phyloP scores from a whole-genome alignment of 2,329 filamentous ascomycete genomes.

The Xylariaceae sp. region DNA sequence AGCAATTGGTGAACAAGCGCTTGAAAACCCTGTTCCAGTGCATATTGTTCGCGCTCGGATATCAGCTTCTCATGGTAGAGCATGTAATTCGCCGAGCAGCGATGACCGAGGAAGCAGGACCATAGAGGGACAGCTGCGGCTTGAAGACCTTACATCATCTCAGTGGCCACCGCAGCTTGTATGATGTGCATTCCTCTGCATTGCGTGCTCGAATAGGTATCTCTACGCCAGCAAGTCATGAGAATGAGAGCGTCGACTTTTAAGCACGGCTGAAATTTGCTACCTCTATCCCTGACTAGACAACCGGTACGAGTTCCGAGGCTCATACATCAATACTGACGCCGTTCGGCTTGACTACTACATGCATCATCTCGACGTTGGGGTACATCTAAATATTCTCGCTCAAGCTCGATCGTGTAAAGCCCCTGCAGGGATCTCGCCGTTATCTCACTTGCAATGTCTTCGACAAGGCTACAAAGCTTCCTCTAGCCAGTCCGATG shows the following conservation, averaged over 20 bases:
- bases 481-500: not conserved
- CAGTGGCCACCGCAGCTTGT: not conserved
- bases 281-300: no score
- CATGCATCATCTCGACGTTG: not conserved
- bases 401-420: not conserved
- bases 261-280: not conserved
- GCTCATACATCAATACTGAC: not conserved
- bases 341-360: not conserved
- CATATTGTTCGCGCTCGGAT: not conserved
- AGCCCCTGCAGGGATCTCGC: not conserved
- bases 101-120: not conserved
- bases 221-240: not conserved
- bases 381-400: not conserved
- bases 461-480: not conserved
- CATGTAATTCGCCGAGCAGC: not conserved
- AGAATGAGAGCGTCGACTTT: not conserved
- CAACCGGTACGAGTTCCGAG: not conserved
- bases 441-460: not conserved
- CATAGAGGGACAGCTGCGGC: not conserved
- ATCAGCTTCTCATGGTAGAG: not conserved
- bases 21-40: not conserved
- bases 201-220: no score
- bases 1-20: not conserved
- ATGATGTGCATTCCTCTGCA: not conserved
- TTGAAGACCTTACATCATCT: not conserved